Evolutionary conservation across 2,329 filamentous ascomycete genomes (phyloP).

Genomic region (Botrytis galanthina): DNA sequence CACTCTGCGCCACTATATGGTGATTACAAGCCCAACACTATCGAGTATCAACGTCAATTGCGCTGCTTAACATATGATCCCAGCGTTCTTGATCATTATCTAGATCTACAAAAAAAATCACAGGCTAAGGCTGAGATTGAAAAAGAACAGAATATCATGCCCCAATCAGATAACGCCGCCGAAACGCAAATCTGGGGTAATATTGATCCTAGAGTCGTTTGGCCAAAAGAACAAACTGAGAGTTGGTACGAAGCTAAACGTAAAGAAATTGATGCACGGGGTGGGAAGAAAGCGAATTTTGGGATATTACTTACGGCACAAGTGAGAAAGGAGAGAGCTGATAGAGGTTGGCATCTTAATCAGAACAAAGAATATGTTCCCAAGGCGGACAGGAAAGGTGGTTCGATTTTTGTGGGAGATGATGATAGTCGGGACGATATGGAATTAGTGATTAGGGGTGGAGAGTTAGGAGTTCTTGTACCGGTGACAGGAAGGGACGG

Average conservation of each 20-base stretch:
- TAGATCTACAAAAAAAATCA: conserved; percentile 10
- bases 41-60: conserved; percentile 19
- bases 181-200: conserved; percentile 43
- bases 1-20: conserved; percentile 12
- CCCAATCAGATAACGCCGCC: conserved; percentile 4
- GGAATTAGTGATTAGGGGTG: background rate
- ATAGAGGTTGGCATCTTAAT: conserved; percentile 30
- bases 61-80: conserved; percentile 16
- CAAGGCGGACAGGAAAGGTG: background rate
- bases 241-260: conserved; percentile 50
- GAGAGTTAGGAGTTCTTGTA: background rate
- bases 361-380: conserved; percentile 24
- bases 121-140: conserved; percentile 9
- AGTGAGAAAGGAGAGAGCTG: conserved; percentile 24
- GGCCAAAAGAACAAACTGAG: conserved; percentile 44
- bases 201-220: conserved; percentile 53
- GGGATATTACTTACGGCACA: conserved; percentile 38
- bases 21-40: conserved; percentile 15
- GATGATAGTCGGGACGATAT: background rate
- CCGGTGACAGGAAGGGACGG: background rate
- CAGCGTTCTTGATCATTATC: conserved; percentile 21
- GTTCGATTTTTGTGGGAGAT: background rate
- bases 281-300: conserved; percentile 51
- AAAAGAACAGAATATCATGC: conserved; percentile 19
- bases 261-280: conserved; percentile 49